Evolutionary conservation across 139 green algal species (phyloP), one percentile per base, ranked within the genome.

Genomic region (Limnomonas spitsbergensis): DNA sequence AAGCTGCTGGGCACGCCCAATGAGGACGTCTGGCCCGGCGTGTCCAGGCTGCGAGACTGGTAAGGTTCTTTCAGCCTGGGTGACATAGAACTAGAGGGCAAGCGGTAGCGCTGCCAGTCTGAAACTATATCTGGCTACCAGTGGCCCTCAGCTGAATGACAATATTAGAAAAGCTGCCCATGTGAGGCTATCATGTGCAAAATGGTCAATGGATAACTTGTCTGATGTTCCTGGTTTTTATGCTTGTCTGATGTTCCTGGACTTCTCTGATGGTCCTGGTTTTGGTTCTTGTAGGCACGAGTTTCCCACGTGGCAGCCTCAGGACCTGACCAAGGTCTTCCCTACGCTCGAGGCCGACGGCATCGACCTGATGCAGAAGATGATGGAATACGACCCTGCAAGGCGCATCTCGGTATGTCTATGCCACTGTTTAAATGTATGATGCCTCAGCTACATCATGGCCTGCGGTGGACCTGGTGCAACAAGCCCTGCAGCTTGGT

Each of bases 1-100:
- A 79, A 91, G 54, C 76, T 98, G 54, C 83, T 97, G 70, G 96
- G 96, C 20, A 91, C 86, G 27, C 96, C 95, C 66, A 91, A 71
- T 26, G 92, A 98, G 80, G 69, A 87, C 2, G 89, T 80, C 42
- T 93, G 89, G 89, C 88, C 88, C 3, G 89, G 89, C 20, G 87
- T 93, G 38, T 87, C 77, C 72, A 86, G 82, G 67, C 83, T 93
- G 53, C 69, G 87, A 29, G 87, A 91, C 82, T 91, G 87, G 87
- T 90, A 74, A 69, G 85, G 71, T 24, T 9, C 34, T 74, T 40
- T 29, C 7, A 14, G 29, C n/a, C 9, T 32, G 9, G 56, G 14
- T 61, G 14, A 61, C 47, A 61, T n/a, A n/a, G n/a, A n/a, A n/a
- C n/a, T n/a, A n/a, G n/a, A n/a, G n/a, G n/a, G n/a, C n/a, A n/a